Conservation (phyloP, 2,329 filamentous ascomycete genomes). For the Cladorrhinum sp. region DNA sequence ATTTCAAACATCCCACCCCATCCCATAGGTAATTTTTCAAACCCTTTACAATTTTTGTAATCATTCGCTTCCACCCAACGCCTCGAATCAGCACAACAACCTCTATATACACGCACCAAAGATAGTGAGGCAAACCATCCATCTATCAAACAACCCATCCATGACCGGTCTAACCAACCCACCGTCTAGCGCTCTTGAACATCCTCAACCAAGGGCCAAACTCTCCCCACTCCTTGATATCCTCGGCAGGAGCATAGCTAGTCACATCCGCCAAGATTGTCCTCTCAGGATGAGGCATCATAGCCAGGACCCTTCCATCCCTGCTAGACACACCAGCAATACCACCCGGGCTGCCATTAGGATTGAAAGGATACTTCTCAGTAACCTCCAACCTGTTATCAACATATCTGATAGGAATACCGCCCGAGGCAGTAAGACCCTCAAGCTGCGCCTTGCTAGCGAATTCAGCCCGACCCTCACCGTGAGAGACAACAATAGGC, state of each 20-base stretch:
- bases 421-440: constrained; percentile 60
- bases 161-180: constrained; percentile 61
- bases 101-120: neutral
- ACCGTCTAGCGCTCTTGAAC: constrained; percentile 83
- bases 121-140: neutral
- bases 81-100: too few relatives aligned
- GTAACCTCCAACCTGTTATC: constrained; percentile 77
- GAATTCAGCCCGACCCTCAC: constrained; percentile 81
- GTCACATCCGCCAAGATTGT: constrained; percentile 76
- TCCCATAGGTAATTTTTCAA: too few relatives aligned
- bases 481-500: constrained; percentile 86
- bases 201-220: constrained; percentile 82
- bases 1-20: too few relatives aligned
- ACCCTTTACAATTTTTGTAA: too few relatives aligned
- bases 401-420: constrained; percentile 78
- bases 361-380: constrained; percentile 83
- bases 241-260: constrained; percentile 64
- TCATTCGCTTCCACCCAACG: too few relatives aligned
- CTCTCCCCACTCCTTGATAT: constrained; percentile 68
- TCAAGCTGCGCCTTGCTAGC: constrained; percentile 49
- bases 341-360: constrained; percentile 76
- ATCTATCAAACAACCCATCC: neutral
- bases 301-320: constrained; percentile 77
- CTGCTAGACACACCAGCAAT: constrained; percentile 75
- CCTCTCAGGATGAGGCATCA: constrained; percentile 95